Base-by-base conservation (phyloP, 768 basidiomycete genomes). In the Exsudoporus frostii region DNA sequence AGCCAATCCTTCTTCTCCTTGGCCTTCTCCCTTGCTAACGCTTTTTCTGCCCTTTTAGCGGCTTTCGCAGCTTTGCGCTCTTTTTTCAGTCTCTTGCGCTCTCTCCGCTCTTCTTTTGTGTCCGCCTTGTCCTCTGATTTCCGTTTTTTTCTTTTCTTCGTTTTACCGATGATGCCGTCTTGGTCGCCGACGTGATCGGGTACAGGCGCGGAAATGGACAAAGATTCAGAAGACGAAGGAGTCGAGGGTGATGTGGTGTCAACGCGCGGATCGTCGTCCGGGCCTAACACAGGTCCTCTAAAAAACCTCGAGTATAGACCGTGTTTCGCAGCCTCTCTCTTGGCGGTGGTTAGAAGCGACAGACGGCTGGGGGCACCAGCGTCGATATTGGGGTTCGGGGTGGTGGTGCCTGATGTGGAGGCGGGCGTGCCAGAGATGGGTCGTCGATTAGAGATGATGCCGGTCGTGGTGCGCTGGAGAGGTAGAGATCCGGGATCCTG, bases 261-360 rank as follows among this genome's bases (percentile, higher is more conserved):
- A 47, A 37, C 44, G 13, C 32, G 22, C 17, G 34, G 25, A 20
- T 57, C 56, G 27, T 30, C 45, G 40, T 79, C 80, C 22, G 80
- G 80, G 2, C 80, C 80, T 17, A 91, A 68, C 32, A 86, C 73
- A 19, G 88, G 84, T 0, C 92, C 94, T 22, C 86, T 81, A 63
- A 87, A 89, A 68, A 97, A 96, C 53, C 77, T 77, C 5, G 90
- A 76, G 66, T 97, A 98, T 4, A 98, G 76, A 19, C 76, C 77
- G 11, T 81, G 76, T 55, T 79, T 82, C 0, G 92, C 94, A 10
- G 89, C 84, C 58, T 92, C 88, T 41, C 86, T 78, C 68, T 91
- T 92, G 6, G 91, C 89, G 4, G 73, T 67, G 0, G 81, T 74
- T 48, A 92, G 64, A 13, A 92, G 68, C 51, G 74, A 82, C 19